These are phyloP conservation scores for Teratosphaeria epicoccoides DNA, from an alignment of 2,329 filamentous ascomycete species.

Conservation along the genomic window DNA sequence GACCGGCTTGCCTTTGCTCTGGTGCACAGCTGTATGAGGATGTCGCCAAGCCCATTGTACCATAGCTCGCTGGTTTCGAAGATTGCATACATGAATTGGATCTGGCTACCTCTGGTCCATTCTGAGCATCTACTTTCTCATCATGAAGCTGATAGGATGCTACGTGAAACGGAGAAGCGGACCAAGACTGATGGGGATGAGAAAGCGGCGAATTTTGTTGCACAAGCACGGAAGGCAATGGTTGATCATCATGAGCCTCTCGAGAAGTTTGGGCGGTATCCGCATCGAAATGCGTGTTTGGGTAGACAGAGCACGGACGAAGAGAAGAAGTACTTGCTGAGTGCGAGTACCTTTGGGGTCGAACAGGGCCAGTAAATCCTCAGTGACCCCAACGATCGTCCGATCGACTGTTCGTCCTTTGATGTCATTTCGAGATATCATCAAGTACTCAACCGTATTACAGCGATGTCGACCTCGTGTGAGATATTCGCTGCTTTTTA, in stretches of 20 bases:
- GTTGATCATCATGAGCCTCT: conserved; percentile 42
- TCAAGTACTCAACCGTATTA: no score
- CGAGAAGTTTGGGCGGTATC: conserved; percentile 47
- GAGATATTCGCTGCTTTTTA: no score
- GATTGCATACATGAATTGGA: conserved; percentile 34
- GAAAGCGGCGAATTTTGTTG: conserved; percentile 21
- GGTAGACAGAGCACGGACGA: conserved; percentile 40
- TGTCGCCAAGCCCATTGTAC: conserved; percentile 5
- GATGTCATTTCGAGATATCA: no score
- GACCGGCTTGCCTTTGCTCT: conserved; percentile 42
- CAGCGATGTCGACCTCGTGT: no score
- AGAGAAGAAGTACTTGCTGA: conserved; percentile 42
- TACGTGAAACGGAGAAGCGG: conserved; percentile 26
- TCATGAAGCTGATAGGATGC: conserved; percentile 26
- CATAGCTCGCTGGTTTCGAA: not conserved
- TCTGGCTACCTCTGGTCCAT: conserved; percentile 52
- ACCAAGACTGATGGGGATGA: conserved; percentile 23
- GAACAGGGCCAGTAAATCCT: not conserved
- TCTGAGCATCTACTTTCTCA: conserved; percentile 42
- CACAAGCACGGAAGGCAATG: conserved; percentile 29
- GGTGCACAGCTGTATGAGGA: conserved; percentile 19
- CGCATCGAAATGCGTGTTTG: conserved; percentile 45
- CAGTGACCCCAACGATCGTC: no score
- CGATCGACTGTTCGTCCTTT: no score
- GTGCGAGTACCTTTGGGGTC: conserved; percentile 33